A percentile compares a stretch with the other conserved stretches of the same genome.
phyloP scores from a whole-genome alignment of 371 early-diverging fungal species.

The Phascolomyces articulosus region DNA sequence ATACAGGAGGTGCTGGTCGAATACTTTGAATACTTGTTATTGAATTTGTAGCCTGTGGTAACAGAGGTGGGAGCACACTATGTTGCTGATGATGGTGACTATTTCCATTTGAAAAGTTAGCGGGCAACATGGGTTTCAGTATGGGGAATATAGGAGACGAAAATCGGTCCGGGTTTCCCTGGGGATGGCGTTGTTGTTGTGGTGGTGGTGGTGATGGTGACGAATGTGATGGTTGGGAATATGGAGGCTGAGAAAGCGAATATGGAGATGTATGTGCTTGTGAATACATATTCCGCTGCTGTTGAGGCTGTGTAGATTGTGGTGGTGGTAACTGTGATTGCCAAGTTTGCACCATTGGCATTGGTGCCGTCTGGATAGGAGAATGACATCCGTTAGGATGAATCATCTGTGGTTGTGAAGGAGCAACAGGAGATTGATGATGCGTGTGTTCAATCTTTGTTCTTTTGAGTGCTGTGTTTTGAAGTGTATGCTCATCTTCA shows the following conservation, averaged over 20 bases:
- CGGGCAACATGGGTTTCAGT: conserved; percentile 4
- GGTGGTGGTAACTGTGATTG: background rate
- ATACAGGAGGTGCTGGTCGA: conserved; percentile 1
- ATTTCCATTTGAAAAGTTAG: background rate
- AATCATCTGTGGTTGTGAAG: background rate
- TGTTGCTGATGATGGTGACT: background rate
- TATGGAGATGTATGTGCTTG: too few species aligned
- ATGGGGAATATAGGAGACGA: background rate
- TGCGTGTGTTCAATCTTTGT: conserved; percentile 2
- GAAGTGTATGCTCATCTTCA: conserved; percentile 6
- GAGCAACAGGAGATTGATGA: background rate
- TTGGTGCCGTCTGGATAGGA: background rate
- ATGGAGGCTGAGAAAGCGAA: too few species aligned
- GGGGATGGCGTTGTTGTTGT: background rate
- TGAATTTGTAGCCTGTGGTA: conserved; percentile 9
- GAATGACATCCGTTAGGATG: background rate
- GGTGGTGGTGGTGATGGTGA: too few species aligned
- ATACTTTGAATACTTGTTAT: background rate
- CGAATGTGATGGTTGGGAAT: too few species aligned
- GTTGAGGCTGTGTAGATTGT: background rate
- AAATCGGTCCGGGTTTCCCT: background rate
- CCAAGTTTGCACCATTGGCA: background rate
- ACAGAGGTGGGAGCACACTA: conserved; percentile 5
- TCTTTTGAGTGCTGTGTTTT: background rate
- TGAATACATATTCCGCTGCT: too few species aligned